phyloP scores from a whole-genome alignment of 1,284 basidiomycete species.

The Heterobasidion irregulare region DNA sequence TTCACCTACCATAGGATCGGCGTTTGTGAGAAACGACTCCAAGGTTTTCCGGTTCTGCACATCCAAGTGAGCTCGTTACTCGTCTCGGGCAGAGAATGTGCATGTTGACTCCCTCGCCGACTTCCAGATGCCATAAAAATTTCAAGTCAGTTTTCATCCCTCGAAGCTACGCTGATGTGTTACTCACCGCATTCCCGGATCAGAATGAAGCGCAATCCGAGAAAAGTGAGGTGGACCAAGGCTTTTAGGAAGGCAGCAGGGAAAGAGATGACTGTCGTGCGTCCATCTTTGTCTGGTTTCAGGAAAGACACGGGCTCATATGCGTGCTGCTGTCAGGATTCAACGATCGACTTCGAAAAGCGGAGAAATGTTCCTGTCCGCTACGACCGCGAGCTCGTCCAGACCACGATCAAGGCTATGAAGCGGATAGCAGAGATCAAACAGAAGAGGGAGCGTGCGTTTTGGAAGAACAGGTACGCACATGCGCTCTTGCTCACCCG shows the following conservation, averaged over 20 bases:
- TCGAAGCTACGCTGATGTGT: background rate
- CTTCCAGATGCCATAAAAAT: slow-evolving; percentile 86
- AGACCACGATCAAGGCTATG: slow-evolving; percentile 97
- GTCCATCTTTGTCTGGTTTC: slow-evolving; percentile 20
- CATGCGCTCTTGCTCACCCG: slow-evolving; percentile 14
- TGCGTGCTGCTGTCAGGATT: slow-evolving; percentile 56
- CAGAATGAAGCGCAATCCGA: slow-evolving; percentile 99
- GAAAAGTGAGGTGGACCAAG: slow-evolving; percentile 99
- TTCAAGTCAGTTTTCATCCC: slow-evolving; percentile 65
- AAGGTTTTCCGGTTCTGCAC: slow-evolving; percentile 97
- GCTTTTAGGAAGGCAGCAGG: slow-evolving; percentile 98
- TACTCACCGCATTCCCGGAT: slow-evolving; percentile 1
- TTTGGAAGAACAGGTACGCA: slow-evolving; percentile 86
- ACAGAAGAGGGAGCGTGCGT: slow-evolving; percentile 86
- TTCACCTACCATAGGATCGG: slow-evolving; percentile 47
- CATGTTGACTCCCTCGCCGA: slow-evolving; percentile 6
- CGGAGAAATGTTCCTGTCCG: slow-evolving; percentile 96
- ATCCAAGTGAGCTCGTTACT: slow-evolving; percentile 65
- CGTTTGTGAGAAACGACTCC: slow-evolving; percentile 94
- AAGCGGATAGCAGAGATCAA: slow-evolving; percentile 94
- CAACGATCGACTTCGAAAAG: slow-evolving; percentile 99
- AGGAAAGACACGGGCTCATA: background rate
- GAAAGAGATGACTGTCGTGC: slow-evolving; percentile 98
- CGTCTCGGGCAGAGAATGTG: background rate
- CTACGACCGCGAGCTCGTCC: slow-evolving; percentile 92